phyloP scores from a whole-genome alignment of 768 basidiomycete species.

The Arthromyces matolae region DNA sequence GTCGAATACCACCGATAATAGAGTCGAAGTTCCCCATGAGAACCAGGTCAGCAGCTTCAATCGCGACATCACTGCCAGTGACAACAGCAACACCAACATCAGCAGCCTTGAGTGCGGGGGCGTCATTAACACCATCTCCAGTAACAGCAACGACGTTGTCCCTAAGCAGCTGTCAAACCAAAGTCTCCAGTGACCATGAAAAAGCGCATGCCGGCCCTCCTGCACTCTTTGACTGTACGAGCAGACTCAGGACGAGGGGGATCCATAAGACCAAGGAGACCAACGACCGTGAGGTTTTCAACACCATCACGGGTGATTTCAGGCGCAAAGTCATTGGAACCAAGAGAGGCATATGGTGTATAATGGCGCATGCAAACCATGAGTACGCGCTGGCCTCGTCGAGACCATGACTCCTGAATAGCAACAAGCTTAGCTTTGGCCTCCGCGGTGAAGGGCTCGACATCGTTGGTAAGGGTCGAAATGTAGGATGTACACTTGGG shows the following conservation, averaged over 20 bases:
- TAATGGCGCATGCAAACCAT: conserved; percentile 35
- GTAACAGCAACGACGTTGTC: no score
- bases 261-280: no score
- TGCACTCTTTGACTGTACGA: conserved; percentile 42
- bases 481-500: conserved; percentile 28
- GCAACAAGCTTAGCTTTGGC: conserved; percentile 17
- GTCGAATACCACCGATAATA: no score
- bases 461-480: conserved; percentile 8
- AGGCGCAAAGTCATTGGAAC: conserved; percentile 20
- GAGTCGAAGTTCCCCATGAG: conserved; percentile 45
- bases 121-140: no score
- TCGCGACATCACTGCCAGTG: no score
- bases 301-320: conserved; percentile 36
- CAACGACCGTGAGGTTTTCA: conserved; percentile 38
- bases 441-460: conserved; percentile 24
- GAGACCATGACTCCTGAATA: conserved; percentile 39
- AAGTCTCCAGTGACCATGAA: conserved; percentile 59
- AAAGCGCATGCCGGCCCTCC: no score
- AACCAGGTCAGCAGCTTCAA: no score
- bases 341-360: conserved; percentile 19
- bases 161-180: conserved; percentile 47
- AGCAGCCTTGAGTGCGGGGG: no score
- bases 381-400: conserved; percentile 52
- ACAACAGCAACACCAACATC: no score
- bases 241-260: conserved; percentile 42